Conservation (phyloP, 805 yeast species). For the Suhomyces vadensis region DNA sequence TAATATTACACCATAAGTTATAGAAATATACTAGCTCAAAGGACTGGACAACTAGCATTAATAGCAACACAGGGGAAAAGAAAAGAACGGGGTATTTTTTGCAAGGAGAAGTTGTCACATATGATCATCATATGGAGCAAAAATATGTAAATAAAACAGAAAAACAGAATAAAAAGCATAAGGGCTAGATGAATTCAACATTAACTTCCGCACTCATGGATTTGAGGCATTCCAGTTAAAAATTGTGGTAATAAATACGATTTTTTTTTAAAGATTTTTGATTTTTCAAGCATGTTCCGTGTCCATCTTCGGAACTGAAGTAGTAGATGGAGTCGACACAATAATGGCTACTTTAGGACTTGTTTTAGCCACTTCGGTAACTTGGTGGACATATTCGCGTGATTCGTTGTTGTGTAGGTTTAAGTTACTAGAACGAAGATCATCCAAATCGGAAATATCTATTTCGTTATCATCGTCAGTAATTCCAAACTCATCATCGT, state of each 20-base stretch:
- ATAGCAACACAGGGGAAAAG: not conserved
- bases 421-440: conserved; percentile 10
- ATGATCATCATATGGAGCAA: not conserved
- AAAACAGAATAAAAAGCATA: not conserved
- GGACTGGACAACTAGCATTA: not conserved
- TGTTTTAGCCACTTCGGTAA: not conserved
- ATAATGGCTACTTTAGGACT: conserved; percentile 14
- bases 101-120: not conserved
- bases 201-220: not conserved
- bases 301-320: conserved; percentile 5
- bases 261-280: too few relatives aligned
- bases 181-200: not conserved
- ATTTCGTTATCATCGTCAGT: conserved; percentile 25
- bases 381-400: not conserved
- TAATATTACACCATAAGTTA: conserved; percentile 2
- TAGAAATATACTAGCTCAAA: not conserved
- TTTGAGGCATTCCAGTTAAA: not conserved
- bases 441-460: conserved; percentile 16
- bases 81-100: not conserved
- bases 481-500: conserved; percentile 41
- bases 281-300: not conserved
- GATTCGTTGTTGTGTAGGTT: conserved; percentile 4
- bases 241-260: not conserved
- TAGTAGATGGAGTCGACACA: conserved; percentile 15
- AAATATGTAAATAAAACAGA: conserved; percentile 5